These are phyloP conservation scores for Pseudocercospora crystallina DNA, from an alignment of 2,329 filamentous ascomycete species.

Conservation along the genomic window DNA sequence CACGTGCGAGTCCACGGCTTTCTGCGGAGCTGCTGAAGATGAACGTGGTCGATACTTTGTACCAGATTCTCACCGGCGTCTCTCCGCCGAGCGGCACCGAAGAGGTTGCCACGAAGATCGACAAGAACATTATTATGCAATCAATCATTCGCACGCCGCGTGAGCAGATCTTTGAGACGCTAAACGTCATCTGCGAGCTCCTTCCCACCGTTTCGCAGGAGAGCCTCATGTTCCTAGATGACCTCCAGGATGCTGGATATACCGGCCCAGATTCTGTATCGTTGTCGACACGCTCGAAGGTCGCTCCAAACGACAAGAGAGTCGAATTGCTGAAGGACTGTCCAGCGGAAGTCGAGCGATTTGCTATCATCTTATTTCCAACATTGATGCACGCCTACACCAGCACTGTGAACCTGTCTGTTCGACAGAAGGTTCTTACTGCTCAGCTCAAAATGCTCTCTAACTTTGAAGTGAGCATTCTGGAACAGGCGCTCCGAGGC, in stretches of 20 bases:
- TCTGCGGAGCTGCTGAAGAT: slow-evolving; percentile 92
- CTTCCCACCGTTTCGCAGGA: slow-evolving; percentile 71
- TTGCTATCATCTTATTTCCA: slow-evolving; percentile 88
- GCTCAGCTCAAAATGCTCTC: slow-evolving; percentile 99
- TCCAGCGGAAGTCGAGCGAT: slow-evolving; percentile 82
- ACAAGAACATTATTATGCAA: slow-evolving; percentile 98
- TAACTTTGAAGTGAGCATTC: slow-evolving; percentile 80
- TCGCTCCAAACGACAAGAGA: slow-evolving; percentile 72
- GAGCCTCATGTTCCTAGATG: slow-evolving; percentile 52
- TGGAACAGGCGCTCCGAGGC: slow-evolving; percentile 79
- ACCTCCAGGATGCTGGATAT: slow-evolving; percentile 50
- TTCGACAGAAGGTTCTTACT: slow-evolving; percentile 89
- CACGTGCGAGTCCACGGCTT: slow-evolving; percentile 80
- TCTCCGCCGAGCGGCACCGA: slow-evolving; percentile 80
- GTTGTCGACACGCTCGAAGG: slow-evolving; percentile 48
- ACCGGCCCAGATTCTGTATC: slow-evolving; percentile 47
- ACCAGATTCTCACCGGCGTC: slow-evolving; percentile 94
- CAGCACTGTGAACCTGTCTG: slow-evolving; percentile 91
- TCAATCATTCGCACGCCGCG: slow-evolving; percentile 91
- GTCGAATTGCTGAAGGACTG: slow-evolving; percentile 80
- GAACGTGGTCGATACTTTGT: slow-evolving; percentile 95
- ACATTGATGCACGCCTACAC: slow-evolving; percentile 96
- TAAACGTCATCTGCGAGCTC: slow-evolving; percentile 96
- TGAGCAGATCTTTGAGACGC: slow-evolving; percentile 93
- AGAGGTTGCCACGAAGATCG: slow-evolving; percentile 79